Evolutionary conservation across 257 asterid genomes (phyloP).

Genomic region (Capsicum baccatum): DNA sequence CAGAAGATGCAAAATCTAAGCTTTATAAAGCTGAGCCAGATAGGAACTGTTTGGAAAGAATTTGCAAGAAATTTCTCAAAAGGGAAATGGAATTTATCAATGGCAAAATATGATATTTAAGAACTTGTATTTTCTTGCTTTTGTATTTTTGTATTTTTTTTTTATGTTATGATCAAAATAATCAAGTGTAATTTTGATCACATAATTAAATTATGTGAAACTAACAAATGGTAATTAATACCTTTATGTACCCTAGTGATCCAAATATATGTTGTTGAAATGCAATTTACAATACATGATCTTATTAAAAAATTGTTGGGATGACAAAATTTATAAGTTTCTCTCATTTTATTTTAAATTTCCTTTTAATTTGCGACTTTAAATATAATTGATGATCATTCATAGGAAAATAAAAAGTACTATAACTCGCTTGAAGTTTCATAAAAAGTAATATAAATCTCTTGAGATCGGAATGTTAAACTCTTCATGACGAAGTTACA

Average conservation of each 20-base stretch:
- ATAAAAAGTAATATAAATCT: neutral
- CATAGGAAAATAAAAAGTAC: neutral
- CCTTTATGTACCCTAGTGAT: neutral
- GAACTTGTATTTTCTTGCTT: neutral
- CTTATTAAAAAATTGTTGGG: neutral
- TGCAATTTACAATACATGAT: neutral
- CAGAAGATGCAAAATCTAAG: constrained; percentile 55
- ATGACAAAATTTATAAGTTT: neutral
- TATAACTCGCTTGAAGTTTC: too few relatives aligned
- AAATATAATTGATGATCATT: neutral
- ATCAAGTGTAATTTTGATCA: neutral
- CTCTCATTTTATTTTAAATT: neutral
- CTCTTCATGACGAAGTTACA: too few relatives aligned
- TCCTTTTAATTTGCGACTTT: neutral
- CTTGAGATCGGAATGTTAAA: too few relatives aligned
- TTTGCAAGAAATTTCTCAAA: constrained; percentile 68
- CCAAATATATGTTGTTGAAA: neutral
- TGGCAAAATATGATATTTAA: neutral
- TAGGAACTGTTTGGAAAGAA: constrained; percentile 56
- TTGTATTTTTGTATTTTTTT: neutral
- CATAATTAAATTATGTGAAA: neutral
- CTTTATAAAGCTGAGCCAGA: constrained; percentile 55
- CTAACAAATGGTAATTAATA: neutral
- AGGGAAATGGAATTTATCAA: constrained; percentile 22
- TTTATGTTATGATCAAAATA: neutral